Evolutionary conservation across 441 rosid genomes (phyloP), one percentile per base, ranked within the genome.

Genomic region (Eugenia klotzschiana): DNA sequence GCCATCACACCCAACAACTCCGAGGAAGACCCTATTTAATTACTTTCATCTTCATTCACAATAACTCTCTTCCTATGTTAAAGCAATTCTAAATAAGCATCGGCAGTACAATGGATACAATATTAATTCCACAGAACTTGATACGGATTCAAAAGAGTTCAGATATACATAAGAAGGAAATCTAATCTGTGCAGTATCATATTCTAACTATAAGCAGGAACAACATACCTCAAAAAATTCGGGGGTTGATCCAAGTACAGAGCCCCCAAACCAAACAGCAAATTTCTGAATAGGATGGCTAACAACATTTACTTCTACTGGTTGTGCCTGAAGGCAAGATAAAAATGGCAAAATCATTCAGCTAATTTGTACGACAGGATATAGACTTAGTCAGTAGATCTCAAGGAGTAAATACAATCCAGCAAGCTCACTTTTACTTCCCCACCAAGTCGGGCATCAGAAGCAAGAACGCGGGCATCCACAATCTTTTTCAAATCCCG

Each of bases 231-330:
- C 92, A 49, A 92, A 97, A 91, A 97, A 97, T 91, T 97, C 99
- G 22, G 97, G 99, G 29, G 99, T 97, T 58, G 99, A 97, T 80
- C 98, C 98, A 83, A 97, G 98, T 82, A 97, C 98, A 51, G 99
- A 97, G 88, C 99, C 99, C 79, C 99, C 99, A 88, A 97, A 97
- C 99, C 99, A 97, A 83, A 97, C 99, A 3, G 99, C 99, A 89
- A 91, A 97, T 88, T 92, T 94, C 88, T 97, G 99, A 83, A 97
- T 94, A 83, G 98, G 97, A 84, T 97, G 97, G 89, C 99, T 95
- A 86, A 97, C 95, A 7, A 97, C 99, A 87, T 97, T 94, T 81
- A 97, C 99, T 91, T 97, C 98, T 88, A 97, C 94, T 22, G 98
- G 99, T 82, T 93, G 96, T 53, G 98, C 88, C 99, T 97, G 85